Conservation (phyloP, 2,329 filamentous ascomycete genomes). For the Microdochium bolleyi region DNA sequence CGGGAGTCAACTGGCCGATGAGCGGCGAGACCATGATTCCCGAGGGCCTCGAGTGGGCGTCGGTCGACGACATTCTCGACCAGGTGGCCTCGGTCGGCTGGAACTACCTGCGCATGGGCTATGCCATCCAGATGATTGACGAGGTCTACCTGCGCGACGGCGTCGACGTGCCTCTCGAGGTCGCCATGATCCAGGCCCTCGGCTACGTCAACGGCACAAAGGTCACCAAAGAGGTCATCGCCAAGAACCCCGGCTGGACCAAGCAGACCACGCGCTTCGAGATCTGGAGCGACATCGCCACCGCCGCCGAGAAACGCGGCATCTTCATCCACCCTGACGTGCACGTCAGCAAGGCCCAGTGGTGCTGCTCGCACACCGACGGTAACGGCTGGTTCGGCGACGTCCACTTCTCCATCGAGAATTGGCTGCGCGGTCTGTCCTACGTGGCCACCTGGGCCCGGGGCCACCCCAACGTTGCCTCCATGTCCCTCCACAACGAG, state of each 20-base stretch:
- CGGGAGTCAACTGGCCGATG: conserved; percentile 27
- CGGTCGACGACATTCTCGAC: conserved; percentile 37
- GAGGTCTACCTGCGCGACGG: conserved; percentile 29
- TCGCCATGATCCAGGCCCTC: conserved; percentile 28
- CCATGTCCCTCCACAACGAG: conserved; percentile 32
- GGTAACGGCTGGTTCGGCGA: conserved; percentile 50
- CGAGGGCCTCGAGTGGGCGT: conserved; percentile 46
- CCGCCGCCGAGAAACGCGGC: conserved; percentile 17
- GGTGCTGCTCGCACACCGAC: conserved; percentile 39
- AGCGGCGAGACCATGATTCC: conserved; percentile 45
- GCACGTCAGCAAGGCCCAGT: conserved; percentile 29
- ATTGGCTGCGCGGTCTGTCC: conserved; percentile 45
- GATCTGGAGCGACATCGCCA: conserved; percentile 29
- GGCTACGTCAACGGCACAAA: conserved; percentile 39
- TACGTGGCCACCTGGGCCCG: conserved; percentile 39
- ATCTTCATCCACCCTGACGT: conserved; percentile 31
- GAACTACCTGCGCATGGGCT: conserved; percentile 48
- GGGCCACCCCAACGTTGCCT: conserved; percentile 28
- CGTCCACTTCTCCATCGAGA: conserved; percentile 39
- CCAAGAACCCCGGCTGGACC: conserved; percentile 40
- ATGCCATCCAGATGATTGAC: conserved; percentile 49
- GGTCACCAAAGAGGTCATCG: conserved; percentile 35
- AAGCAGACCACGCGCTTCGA: conserved; percentile 36
- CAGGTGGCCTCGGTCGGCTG: conserved; percentile 41
- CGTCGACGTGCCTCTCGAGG: conserved; percentile 27